Evolutionary conservation across 2,329 filamentous ascomycete species (phyloP), one percentile per base, ranked within the genome.

Genomic region (Talaromyces sp.): DNA sequence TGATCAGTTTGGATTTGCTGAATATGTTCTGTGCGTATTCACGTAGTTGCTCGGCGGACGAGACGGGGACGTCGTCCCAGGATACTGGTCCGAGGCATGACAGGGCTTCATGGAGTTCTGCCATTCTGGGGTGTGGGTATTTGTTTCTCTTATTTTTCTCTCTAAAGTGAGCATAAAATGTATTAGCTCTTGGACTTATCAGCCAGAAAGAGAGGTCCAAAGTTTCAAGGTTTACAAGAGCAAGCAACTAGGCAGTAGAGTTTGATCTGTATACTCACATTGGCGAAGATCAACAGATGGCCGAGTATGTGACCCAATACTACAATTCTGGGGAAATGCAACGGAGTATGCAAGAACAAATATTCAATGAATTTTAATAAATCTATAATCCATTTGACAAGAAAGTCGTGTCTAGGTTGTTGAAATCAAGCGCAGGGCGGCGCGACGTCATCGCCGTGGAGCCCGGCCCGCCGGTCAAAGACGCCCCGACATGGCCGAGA

Each of bases 1-100:
- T 80, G 61, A 96, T 84, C 18, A 88, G 79, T 69, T 92, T 88
- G 23, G 87, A 86, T 63, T 89, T 83, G 31, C 77, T 78, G 72
- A 94, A 90, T 63, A 89, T 85, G 50, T 81, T 76, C 61, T 77
- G 70, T 50, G 89, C 74, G 70, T 87, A 87, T 7, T 77, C 68
- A 23, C 80, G 76, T 47, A 88, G 80, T 62, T 82, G 76, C 54
- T 84, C 77, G 28, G 65, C 77, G 34, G 66, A 59, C 14, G 50
- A 50, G 5, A 52, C 14, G 18, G 81, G 80, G 34, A 83, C 70
- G 28, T 75, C 75, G 36, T 79, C 73, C 82, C 84, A 88, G 52
- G 83, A 77, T 62, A 83, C 76, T 10, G 86, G 84, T 36, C 79
- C 79, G 44, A 90, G 81, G 40, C 80, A 79, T 71, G 81, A 78